phyloP scores from a whole-genome alignment of 1,284 basidiomycete genomes.

The Ustilago shanxiensis region DNA sequence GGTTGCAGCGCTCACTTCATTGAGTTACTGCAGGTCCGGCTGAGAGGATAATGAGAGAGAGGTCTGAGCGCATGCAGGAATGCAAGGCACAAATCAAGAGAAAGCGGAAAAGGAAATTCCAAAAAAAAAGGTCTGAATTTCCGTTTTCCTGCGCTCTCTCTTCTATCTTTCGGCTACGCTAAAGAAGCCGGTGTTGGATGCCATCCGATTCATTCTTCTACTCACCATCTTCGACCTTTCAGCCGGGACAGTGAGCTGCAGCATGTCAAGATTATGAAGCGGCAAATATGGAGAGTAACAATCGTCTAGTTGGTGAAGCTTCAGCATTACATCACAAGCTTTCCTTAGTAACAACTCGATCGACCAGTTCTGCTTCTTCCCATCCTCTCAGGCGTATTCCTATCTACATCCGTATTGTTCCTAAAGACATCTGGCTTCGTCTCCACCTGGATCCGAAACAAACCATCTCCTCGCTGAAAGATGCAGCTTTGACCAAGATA shows the following conservation, averaged over 20 bases:
- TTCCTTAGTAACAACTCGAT: slow-evolving; percentile 27
- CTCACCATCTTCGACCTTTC: no score
- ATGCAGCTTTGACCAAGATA: slow-evolving; percentile 35
- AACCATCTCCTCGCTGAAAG: slow-evolving; percentile 57
- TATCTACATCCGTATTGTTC: slow-evolving; percentile 59
- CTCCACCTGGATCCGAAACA: slow-evolving; percentile 46
- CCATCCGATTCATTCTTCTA: no score
- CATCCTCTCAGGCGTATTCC: slow-evolving; percentile 27
- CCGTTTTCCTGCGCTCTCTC: background rate
- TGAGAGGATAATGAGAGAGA: background rate
- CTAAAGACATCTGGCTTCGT: slow-evolving; percentile 59
- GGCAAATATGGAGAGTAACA: background rate
- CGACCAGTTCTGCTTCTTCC: slow-evolving; percentile 26
- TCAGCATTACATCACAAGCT: slow-evolving; percentile 25
- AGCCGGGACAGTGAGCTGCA: no score
- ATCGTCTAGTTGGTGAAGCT: background rate
- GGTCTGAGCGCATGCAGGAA: no score
- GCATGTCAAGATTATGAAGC: no score
- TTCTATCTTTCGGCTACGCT: background rate
- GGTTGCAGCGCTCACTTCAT: no score
- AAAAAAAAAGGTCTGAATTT: background rate
- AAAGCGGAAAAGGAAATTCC: no score
- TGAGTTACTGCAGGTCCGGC: no score
- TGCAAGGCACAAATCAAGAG: background rate
- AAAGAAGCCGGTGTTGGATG: no score